phyloP scores from a whole-genome alignment of 2,329 filamentous ascomycete species.

The Fusarium sp. region DNA sequence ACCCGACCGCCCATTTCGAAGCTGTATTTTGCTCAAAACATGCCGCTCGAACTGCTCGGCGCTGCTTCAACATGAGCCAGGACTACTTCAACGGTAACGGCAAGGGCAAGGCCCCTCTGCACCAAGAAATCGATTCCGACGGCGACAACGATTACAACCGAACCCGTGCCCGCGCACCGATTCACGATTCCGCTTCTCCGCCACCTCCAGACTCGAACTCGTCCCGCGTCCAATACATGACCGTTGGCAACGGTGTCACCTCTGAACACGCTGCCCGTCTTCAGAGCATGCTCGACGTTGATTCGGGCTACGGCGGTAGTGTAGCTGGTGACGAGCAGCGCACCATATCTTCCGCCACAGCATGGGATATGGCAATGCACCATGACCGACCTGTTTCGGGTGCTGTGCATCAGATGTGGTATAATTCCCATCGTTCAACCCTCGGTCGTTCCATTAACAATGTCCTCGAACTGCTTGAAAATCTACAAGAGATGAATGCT shows the following conservation, averaged over 20 bases:
- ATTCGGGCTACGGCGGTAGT: slow-evolving; percentile 93
- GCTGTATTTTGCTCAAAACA: slow-evolving; percentile 42
- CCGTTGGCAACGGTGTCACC: slow-evolving; percentile 82
- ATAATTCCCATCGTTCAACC: slow-evolving; percentile 89
- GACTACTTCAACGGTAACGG: slow-evolving; percentile 64
- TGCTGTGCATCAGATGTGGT: slow-evolving; percentile 91
- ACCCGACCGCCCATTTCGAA: slow-evolving; percentile 34
- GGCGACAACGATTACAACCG: slow-evolving; percentile 36
- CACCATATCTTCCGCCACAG: slow-evolving; percentile 55
- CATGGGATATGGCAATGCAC: slow-evolving; percentile 57
- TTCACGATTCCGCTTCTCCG: slow-evolving; percentile 42
- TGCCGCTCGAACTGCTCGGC: slow-evolving; percentile 46
- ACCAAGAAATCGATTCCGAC: slow-evolving; percentile 44
- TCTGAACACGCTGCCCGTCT: slow-evolving; percentile 84
- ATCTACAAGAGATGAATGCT: slow-evolving; percentile 86
- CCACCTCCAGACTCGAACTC: slow-evolving; percentile 39
- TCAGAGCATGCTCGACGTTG: slow-evolving; percentile 81
- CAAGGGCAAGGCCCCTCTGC: slow-evolving; percentile 61
- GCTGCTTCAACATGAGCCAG: slow-evolving; percentile 64
- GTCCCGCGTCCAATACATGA: slow-evolving; percentile 77
- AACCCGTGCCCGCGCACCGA: slow-evolving; percentile 27
- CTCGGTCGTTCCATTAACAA: slow-evolving; percentile 88
- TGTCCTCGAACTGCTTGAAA: slow-evolving; percentile 83
- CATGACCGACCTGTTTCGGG: slow-evolving; percentile 68
- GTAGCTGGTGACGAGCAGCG: slow-evolving; percentile 69